These are phyloP conservation scores for Cynara cardunculus DNA, from an alignment of 129 eudicot genomes.

Conservation along the genomic window DNA sequence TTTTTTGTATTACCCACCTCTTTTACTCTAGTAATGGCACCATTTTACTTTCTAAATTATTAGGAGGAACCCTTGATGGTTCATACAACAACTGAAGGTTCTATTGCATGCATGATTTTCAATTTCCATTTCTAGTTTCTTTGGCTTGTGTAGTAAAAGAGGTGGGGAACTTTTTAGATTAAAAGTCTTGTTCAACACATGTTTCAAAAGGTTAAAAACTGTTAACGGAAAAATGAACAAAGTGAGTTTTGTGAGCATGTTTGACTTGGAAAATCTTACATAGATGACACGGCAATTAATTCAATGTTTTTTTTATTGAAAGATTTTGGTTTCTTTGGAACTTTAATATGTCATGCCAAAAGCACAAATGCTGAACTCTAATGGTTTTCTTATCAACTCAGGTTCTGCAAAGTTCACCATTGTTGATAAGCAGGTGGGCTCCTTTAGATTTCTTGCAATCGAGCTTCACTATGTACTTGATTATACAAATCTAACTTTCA, in stretches of 20 bases:
- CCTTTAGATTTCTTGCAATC: background rate
- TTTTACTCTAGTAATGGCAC: background rate
- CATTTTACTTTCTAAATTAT: background rate
- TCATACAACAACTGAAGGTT: background rate
- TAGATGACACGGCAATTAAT: background rate
- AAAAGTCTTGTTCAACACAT: background rate
- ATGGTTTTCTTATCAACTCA: constrained; percentile 23
- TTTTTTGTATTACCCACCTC: background rate
- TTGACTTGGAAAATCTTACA: background rate
- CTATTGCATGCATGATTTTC: background rate
- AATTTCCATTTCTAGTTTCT: background rate
- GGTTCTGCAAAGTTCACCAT: constrained; percentile 76
- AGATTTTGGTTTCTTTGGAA: background rate
- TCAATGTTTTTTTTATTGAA: background rate
- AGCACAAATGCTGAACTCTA: background rate
- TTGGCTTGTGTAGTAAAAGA: background rate
- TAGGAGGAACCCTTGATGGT: background rate
- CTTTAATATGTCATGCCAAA: background rate
- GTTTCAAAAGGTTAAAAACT: background rate
- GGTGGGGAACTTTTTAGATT: background rate
- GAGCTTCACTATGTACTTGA: background rate
- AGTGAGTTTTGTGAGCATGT: background rate
- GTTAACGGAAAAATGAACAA: background rate
- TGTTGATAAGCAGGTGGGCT: constrained; percentile 74
- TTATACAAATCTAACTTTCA: constrained; percentile 1